Evolutionary conservation across 768 basidiomycete species (phyloP), one percentile per base, ranked within the genome.

Genomic region (Saitozyma podzolica): DNA sequence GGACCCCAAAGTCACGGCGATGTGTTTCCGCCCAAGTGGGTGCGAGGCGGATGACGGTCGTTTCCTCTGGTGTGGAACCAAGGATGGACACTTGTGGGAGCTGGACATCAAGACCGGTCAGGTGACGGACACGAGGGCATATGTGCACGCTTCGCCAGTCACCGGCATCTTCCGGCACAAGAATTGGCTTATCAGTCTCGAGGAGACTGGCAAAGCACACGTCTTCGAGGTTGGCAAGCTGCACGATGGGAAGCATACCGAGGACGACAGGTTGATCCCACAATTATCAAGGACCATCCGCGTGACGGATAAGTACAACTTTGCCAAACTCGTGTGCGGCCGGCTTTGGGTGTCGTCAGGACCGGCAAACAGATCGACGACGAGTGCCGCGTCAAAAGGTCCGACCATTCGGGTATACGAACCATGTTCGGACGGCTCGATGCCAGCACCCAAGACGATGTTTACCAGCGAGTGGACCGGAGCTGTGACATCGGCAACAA

Each of bases 61-160:
- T 40, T 83, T 85, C 58, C 69, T 92, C 2, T 97, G 94, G 94
- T 80, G 88, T 10, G 95, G 94, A 5, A 91, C 91, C 39, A 92
- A 90, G 80, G 92, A 95, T 29, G 95, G 95, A 0, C 87, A 89
- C 76, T 62, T 99, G 29, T 83, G 88, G 67, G 93, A 96, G 82
- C 67, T 95, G 59, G 91, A 97, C 72, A 81, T 89, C 45, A 79
- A 84, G 57, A 86, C 83, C 2, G 88, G 87, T 0, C 67, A 69
- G 6, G 78, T 92, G 17, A 82, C 82, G 1, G 86, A 85, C 13
- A 81, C 83, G 40, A 89, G 87, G 64, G 82, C 83, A 42, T 82
- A 83, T 11, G 85, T 85, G 0, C 94, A 96, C 72, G 70, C 85
- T 0, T 83, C 86, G 59, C 79, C 88, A 0, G 83, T 97, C 58